Base-by-base conservation (phyloP, 2,329 filamentous ascomycete species). In the Chaetomium sp. region DNA sequence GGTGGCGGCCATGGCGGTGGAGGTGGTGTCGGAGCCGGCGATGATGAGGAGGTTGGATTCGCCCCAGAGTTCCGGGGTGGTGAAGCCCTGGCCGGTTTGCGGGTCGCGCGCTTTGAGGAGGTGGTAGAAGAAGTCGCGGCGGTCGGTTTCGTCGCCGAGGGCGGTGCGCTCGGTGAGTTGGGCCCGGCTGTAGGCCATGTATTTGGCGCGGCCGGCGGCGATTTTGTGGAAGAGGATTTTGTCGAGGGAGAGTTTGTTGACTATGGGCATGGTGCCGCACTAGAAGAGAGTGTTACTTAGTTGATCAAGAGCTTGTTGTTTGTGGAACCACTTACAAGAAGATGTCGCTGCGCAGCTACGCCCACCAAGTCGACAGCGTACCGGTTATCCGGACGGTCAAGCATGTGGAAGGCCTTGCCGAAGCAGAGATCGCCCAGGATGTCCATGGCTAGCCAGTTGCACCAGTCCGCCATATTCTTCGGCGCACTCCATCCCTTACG, bases 111-210 rank as follows among this genome's bases (percentile, higher is more conserved):
- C 86, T 65, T 84, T 85, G 57, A 89, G 78, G 9, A 90, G 77
- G 68, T 89, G 84, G 70, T 88, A 85, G 72, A 89, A 89, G 73
- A 89, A 89, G 67, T 89, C 87, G 55, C 85, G 82, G 37, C 86
- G 84, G 63, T 82, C 84, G 48, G 79, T 84, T 61, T 80, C 82
- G 61, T 83, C 82, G 34, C 84, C 84, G 33, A 86, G 72, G 58
- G 83, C 81, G 49, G 84, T 87, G 32, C 86, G 79, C 64, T 88
- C 81, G 11, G 78, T 78, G 42, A 87, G 77, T 69, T 88, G 86
- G 2, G 76, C 74, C 49, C 85, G 83, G 69, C 83, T 86, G 71
- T 88, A 88, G 51, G 79, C 77, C 79, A 89, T 87, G 67, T 89
- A 89, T 57, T 80, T 78, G 67, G 81, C 85, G 3, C 86, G 80